A percentile compares a stretch with the other conserved stretches of the same genome.
phyloP scores from a whole-genome alignment of 2,329 filamentous ascomycete species.

The Tolypocladium ophioglossoides region DNA sequence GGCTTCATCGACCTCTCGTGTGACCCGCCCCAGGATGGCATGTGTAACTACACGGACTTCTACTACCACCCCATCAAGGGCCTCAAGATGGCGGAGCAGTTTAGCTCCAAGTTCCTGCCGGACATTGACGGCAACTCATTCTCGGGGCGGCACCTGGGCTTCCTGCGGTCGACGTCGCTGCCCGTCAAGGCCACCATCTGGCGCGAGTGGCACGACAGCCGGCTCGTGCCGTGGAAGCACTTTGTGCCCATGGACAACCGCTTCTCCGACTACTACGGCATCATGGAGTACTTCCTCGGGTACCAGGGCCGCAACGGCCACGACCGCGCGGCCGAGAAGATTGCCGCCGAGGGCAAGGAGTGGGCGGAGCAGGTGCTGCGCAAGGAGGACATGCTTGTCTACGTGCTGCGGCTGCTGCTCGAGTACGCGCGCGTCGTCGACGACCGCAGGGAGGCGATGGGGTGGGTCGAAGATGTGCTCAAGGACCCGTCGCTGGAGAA shows the following conservation, averaged over 20 bases:
- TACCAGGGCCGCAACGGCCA: constrained; percentile 35
- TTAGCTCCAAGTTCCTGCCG: constrained; percentile 56
- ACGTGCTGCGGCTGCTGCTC: constrained; percentile 52
- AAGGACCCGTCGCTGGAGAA: constrained; percentile 20
- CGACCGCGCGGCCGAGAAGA: constrained; percentile 50
- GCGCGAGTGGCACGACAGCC: constrained; percentile 69
- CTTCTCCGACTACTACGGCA: constrained; percentile 60
- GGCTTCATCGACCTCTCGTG: constrained; percentile 47
- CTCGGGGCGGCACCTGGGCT: constrained; percentile 57
- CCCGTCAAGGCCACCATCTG: constrained; percentile 72
- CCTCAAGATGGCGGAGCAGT: constrained; percentile 40
- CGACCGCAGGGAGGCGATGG: constrained; percentile 39
- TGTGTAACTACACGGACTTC: constrained; percentile 37
- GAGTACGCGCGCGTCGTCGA: constrained; percentile 51
- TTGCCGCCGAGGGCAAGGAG: constrained; percentile 53
- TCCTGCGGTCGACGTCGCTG: constrained; percentile 57
- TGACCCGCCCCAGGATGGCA: constrained; percentile 22
- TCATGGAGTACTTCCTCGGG: constrained; percentile 65
- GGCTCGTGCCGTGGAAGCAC: constrained; percentile 67
- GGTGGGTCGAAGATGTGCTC: constrained; percentile 42
- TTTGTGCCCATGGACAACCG: constrained; percentile 72
- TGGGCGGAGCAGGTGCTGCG: constrained; percentile 62
- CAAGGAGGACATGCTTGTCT: constrained; percentile 64
- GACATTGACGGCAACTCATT: constrained; percentile 71
- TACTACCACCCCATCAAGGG: constrained; percentile 30